These are phyloP conservation scores for Penicillium sp. DNA, from an alignment of 2,329 filamentous ascomycete genomes.

Conservation along the genomic window DNA sequence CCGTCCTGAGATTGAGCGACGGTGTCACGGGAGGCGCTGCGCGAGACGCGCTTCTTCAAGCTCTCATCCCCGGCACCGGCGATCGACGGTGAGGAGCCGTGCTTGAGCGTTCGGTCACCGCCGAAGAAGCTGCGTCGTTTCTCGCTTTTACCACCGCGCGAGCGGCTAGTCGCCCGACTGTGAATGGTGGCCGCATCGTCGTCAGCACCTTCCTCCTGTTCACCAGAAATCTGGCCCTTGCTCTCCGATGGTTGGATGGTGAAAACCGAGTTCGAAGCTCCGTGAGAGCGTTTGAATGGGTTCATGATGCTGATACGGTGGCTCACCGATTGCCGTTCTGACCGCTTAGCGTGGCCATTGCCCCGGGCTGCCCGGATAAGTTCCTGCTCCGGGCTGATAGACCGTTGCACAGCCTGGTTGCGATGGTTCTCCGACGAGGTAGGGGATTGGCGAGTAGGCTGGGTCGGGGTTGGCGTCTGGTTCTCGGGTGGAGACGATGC, in stretches of 20 bases:
- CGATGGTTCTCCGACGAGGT: constrained; percentile 27
- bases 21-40: constrained; percentile 30
- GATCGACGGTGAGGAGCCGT: constrained; percentile 34
- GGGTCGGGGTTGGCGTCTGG: constrained; percentile 39
- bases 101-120: constrained; percentile 35
- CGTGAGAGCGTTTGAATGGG: constrained; percentile 43
- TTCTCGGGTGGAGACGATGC: constrained; percentile 41
- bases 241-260: constrained; percentile 31
- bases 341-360: constrained; percentile 32
- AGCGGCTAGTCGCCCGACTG: constrained; percentile 38
- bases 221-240: constrained; percentile 21
- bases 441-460: constrained; percentile 40
- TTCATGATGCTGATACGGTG: constrained; percentile 46
- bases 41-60: constrained; percentile 26
- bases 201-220: constrained; percentile 26
- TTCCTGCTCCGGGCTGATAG: constrained; percentile 38
- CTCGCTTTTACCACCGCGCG: constrained; percentile 34
- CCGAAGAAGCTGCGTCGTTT: constrained; percentile 45
- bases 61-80: constrained; percentile 23
- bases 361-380: constrained; percentile 33
- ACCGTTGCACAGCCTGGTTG: constrained; percentile 25
- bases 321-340: constrained; percentile 38
- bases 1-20: constrained; percentile 28
- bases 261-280: constrained; percentile 35
- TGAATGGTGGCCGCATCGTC: constrained; percentile 39